Evolutionary conservation across 2,329 filamentous ascomycete genomes (phyloP).

Genomic region (Grosmannia serpens): DNA sequence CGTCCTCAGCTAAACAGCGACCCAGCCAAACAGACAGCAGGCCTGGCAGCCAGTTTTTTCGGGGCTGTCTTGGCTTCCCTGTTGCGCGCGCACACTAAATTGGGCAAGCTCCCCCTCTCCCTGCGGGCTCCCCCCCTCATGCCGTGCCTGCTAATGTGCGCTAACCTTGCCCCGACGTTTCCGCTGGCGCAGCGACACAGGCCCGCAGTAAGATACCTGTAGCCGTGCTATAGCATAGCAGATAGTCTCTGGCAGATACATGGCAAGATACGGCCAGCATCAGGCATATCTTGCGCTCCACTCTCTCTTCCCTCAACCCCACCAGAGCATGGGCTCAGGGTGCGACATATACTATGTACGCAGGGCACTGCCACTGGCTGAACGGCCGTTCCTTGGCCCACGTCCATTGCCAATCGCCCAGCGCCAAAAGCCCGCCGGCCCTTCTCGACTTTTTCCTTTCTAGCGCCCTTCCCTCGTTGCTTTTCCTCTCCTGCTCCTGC

Average conservation of each 20-base stretch:
- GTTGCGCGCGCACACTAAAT: neutral
- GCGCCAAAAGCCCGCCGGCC: neutral
- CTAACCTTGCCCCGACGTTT: neutral
- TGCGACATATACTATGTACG: neutral
- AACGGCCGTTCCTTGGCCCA: slow-evolving; percentile 24
- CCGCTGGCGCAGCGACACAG: neutral
- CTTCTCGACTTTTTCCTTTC: slow-evolving; percentile 1
- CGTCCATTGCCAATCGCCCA: neutral
- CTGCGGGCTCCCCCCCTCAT: neutral
- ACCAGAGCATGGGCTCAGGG: neutral
- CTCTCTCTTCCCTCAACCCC: neutral
- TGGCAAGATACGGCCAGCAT: too few species aligned
- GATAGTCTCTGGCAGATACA: too few species aligned
- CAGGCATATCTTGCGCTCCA: neutral
- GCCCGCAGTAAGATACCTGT: neutral
- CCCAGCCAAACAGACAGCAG: neutral
- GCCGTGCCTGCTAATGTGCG: neutral
- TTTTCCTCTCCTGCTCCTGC: neutral
- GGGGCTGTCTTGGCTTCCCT: neutral
- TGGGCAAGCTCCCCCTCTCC: neutral
- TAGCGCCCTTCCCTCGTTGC: neutral
- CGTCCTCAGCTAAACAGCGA: neutral
- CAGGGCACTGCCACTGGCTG: neutral
- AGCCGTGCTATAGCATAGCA: too few species aligned
- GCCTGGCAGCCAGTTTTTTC: neutral